Percentiles rank a stretch among this genome's conserved stretches.
Conservation (phyloP, 2,329 filamentous ascomycete genomes). For the Colletotrichum nymphaeae region DNA sequence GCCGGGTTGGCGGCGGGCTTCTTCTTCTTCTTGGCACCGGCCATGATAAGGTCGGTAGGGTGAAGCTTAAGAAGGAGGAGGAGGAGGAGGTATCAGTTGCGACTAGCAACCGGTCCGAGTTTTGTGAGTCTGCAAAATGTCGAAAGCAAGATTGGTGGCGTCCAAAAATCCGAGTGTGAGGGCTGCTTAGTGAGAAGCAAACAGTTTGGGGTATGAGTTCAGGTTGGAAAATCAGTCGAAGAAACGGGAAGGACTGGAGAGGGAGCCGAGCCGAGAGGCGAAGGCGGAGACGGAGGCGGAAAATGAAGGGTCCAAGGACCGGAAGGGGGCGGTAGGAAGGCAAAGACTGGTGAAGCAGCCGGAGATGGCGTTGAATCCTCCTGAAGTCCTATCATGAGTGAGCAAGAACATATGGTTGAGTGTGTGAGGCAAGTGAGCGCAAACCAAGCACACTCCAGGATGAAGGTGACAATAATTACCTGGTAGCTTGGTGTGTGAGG, state of each 20-base stretch:
- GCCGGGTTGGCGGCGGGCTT: constrained; percentile 89
- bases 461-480: neutral
- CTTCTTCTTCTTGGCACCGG: constrained; percentile 85
- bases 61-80: neutral
- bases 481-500: neutral
- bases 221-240: neutral
- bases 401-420: neutral
- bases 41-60: constrained; percentile 62
- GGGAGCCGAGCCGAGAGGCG: constrained; percentile 22
- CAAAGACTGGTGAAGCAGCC: neutral
- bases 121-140: neutral
- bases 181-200: neutral
- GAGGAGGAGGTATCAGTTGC: neutral
- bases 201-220: neutral
- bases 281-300: constrained; percentile 20
- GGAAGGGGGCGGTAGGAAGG: neutral
- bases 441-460: neutral
- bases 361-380: neutral
- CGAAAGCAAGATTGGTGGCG: neutral
- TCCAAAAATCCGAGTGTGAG: neutral
- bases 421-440: neutral
- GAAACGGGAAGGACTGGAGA: constrained; percentile 8
- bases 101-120: neutral
- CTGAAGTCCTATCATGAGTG: neutral
- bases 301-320: constrained; percentile 8